phyloP scores from a whole-genome alignment of 768 basidiomycete species.

The Trametes cubensis region DNA sequence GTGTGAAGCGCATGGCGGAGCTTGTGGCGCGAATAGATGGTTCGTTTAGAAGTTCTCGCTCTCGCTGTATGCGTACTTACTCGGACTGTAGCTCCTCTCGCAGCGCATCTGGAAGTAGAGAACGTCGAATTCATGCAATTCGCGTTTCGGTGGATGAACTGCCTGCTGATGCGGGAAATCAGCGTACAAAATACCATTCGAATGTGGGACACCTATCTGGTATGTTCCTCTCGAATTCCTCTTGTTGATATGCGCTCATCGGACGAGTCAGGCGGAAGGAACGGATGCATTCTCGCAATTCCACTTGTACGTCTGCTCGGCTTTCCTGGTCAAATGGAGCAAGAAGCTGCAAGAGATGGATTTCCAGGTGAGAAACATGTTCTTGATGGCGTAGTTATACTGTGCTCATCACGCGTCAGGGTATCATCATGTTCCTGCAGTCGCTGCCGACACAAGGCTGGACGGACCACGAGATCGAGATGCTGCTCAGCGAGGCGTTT shows the following conservation, averaged over 20 bases:
- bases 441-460: conserved; percentile 90
- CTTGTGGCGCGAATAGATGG: conserved; percentile 89
- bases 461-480: conserved; percentile 94
- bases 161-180: conserved; percentile 96
- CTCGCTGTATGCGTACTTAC: background rate
- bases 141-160: conserved; percentile 99
- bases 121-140: conserved; percentile 99
- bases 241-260: background rate
- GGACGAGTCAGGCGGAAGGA: conserved; percentile 80
- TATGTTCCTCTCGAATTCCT: conserved; percentile 43
- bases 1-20: conserved; percentile 92
- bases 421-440: conserved; percentile 98
- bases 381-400: background rate
- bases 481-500: conserved; percentile 94
- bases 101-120: conserved; percentile 82
- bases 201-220: conserved; percentile 99
- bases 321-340: conserved; percentile 95
- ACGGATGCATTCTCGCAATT: conserved; percentile 98
- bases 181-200: conserved; percentile 95
- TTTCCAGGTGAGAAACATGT: conserved; percentile 73
- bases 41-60: conserved; percentile 36
- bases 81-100: conserved; percentile 67
- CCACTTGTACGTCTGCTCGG: conserved; percentile 97
- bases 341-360: conserved; percentile 94
- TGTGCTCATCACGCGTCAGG: conserved; percentile 49